Base-by-base conservation (phyloP, 306 rosid species). In the Dalbergia cultrata region DNA sequence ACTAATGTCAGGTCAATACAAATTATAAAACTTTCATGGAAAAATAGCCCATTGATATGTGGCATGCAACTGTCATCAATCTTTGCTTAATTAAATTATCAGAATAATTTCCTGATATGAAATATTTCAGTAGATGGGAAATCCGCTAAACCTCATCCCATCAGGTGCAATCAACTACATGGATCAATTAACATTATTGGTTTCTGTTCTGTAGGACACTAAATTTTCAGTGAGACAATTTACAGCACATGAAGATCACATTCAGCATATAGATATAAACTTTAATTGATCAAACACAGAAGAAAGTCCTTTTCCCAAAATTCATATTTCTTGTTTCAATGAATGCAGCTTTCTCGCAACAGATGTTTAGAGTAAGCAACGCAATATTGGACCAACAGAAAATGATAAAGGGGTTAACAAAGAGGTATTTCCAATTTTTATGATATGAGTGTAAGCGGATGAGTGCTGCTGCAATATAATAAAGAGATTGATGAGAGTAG, bases 31-130 rank as follows among this genome's bases (percentile, higher is more conserved):
- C 13, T 66, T 54, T 67, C 68, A 47, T 34, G 69, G 14, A 33
- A 44, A 21, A 53, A 74, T 21, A 58, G 64, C 22, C 17, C n/a
- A 82, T 19, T 52, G n/a, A 19, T 16, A 56, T 18, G 43, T 12
- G 12, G 70, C 5, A 54, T 3, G 22, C 54, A 77, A 14, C 33
- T 22, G 5, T 61, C 22, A 19, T 19, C 7, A 43, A 18, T 41
- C 18, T 60, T 41, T 13, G 13, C 31, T 58, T 26, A 16, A 13
- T 69, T 58, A n/a, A 16, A 13, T 69, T 59, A 58, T 69, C 44
- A 79, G 52, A 79, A 33, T 33, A 79, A 79, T 58, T 52, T 71
- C 21, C 60, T 63, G 39, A 58, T 50, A 79, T 56, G 13, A 31
- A 76, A 50, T 43, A 12, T 63, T 66, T 33, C 9, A 67, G 74